These are phyloP conservation scores for Mycena albidolilacea DNA, from an alignment of 768 basidiomycete genomes.

Conservation along the genomic window DNA sequence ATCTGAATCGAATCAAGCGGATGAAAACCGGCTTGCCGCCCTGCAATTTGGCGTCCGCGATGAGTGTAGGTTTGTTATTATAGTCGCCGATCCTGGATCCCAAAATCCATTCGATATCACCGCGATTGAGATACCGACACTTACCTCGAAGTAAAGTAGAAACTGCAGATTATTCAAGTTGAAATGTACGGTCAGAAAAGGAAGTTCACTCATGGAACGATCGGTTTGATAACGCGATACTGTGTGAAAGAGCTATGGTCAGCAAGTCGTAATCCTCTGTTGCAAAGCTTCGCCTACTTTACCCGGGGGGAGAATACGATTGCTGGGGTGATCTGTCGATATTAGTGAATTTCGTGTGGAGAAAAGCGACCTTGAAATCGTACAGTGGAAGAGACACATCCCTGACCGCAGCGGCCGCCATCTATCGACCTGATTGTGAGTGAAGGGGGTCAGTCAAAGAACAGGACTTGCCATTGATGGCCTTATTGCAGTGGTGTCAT, in stretches of 20 bases:
- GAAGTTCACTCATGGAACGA: not conserved
- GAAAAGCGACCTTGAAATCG: not conserved
- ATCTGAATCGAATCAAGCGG: not conserved
- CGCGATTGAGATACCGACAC: not conserved
- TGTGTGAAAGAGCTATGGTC: not conserved
- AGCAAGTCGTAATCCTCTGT: not conserved
- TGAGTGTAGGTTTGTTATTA: constrained; percentile 6
- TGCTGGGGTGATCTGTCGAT: constrained; percentile 12
- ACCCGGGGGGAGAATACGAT: constrained; percentile 25
- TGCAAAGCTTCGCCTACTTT: not conserved
- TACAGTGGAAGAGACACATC: constrained; percentile 20
- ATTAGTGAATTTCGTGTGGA: not conserved
- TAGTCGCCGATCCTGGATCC: constrained; percentile 12
- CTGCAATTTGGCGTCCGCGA: constrained; percentile 46
- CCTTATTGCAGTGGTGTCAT: constrained; percentile 22
- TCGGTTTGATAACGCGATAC: constrained; percentile 24
- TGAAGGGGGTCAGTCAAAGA: not conserved
- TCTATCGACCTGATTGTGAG: not conserved
- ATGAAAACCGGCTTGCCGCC: constrained; percentile 48
- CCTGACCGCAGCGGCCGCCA: constrained; percentile 10
- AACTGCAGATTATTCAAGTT: not conserved
- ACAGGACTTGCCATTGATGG: constrained; percentile 12
- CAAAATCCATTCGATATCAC: no score
- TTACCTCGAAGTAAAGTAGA: constrained; percentile 25
- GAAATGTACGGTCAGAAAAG: not conserved